phyloP scores from a whole-genome alignment of 257 asterid species.

The Solanum sejunctum region DNA sequence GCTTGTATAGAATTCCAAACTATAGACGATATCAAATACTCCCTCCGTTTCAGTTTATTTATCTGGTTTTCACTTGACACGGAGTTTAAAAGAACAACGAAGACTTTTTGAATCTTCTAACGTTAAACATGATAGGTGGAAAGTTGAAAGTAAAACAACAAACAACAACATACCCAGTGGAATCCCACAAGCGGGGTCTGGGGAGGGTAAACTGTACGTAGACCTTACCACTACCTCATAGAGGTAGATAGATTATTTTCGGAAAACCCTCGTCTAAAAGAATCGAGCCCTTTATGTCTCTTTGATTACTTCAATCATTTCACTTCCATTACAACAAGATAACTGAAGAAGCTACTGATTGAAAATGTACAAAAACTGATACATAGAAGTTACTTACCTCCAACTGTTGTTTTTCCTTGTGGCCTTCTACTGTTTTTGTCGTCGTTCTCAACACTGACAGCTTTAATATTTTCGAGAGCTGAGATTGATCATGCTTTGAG shows the following conservation, averaged over 20 bases:
- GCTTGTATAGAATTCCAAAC: not conserved
- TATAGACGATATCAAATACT: not conserved
- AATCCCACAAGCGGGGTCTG: too few species aligned
- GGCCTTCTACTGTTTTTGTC: conserved; percentile 15
- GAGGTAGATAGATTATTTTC: too few species aligned
- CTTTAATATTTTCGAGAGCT: conserved; percentile 66
- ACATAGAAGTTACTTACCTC: conserved; percentile 25
- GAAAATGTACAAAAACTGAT: not conserved
- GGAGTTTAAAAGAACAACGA: not conserved
- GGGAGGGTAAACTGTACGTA: too few species aligned
- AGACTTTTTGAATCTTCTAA: not conserved
- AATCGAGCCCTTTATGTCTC: not conserved
- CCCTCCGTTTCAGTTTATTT: not conserved
- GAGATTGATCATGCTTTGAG: conserved; percentile 3
- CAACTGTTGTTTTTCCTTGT: conserved; percentile 3
- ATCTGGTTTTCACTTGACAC: not conserved
- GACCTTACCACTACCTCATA: too few species aligned
- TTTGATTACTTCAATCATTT: not conserved
- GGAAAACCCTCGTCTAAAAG: too few species aligned
- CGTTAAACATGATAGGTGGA: not conserved
- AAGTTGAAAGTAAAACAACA: not conserved
- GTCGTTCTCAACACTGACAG: conserved; percentile 26
- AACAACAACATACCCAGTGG: not conserved
- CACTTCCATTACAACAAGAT: not conserved
- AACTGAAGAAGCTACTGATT: not conserved